These are phyloP conservation scores for Colletotrichum gigasporum DNA, from an alignment of 2,329 filamentous ascomycete genomes.

Conservation along the genomic window DNA sequence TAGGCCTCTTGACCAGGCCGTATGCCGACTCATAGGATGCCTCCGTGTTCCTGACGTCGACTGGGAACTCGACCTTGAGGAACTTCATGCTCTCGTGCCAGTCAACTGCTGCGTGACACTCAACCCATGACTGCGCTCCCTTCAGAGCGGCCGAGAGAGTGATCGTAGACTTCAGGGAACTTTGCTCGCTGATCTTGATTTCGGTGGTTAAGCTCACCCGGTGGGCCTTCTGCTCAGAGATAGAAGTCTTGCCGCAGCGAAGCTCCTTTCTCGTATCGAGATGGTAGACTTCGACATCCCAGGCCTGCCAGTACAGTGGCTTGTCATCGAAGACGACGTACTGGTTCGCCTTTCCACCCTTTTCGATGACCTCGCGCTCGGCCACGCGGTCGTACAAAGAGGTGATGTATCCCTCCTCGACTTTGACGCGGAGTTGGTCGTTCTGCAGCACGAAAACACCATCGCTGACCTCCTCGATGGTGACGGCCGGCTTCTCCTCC, in stretches of 20 bases:
- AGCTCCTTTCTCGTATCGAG: slow-evolving; percentile 86
- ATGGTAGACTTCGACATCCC: slow-evolving; percentile 98
- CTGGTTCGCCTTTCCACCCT: slow-evolving; percentile 83
- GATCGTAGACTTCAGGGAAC: slow-evolving; percentile 87
- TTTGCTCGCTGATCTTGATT: slow-evolving; percentile 87
- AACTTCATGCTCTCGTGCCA: slow-evolving; percentile 99
- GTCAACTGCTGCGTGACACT: slow-evolving; percentile 87
- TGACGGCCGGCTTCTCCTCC: slow-evolving; percentile 57
- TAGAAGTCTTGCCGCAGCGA: slow-evolving; percentile 70
- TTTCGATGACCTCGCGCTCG: slow-evolving; percentile 80
- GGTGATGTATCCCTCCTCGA: slow-evolving; percentile 80
- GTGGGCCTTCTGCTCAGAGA: slow-evolving; percentile 77
- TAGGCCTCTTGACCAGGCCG: slow-evolving; percentile 87
- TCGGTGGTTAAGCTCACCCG: slow-evolving; percentile 84
- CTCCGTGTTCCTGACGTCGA: slow-evolving; percentile 89
- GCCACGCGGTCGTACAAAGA: slow-evolving; percentile 82
- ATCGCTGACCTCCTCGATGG: slow-evolving; percentile 58
- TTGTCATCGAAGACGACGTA: slow-evolving; percentile 97
- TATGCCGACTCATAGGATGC: slow-evolving; percentile 96
- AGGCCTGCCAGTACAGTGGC: slow-evolving; percentile 95
- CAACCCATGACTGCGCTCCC: slow-evolving; percentile 74
- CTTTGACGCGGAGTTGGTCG: slow-evolving; percentile 75
- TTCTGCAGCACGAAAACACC: slow-evolving; percentile 85
- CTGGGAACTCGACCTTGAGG: slow-evolving; percentile 98
- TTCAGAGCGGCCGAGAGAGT: slow-evolving; percentile 76